Conservation (phyloP, 139 green algal species). For the Coelastrella sp. region DNA sequence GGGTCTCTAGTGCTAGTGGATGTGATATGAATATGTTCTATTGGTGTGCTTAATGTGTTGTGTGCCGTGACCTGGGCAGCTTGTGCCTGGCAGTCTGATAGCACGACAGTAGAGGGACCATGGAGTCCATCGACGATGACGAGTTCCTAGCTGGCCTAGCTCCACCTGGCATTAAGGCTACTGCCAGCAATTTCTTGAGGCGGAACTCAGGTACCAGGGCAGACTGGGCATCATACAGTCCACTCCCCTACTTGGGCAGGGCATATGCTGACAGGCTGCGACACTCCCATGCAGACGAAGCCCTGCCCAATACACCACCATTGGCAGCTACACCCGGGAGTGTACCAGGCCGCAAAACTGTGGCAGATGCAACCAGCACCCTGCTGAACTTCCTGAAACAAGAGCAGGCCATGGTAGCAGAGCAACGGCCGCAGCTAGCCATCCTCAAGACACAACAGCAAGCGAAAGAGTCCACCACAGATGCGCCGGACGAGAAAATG, state of each 20-base stretch:
- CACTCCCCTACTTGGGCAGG: neutral
- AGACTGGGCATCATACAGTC: too few species aligned
- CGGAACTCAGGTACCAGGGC: neutral
- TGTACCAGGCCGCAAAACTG: neutral
- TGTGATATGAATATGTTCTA: too few species aligned
- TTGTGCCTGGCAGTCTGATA: neutral
- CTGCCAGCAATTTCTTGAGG: too few species aligned
- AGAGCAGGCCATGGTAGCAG: neutral
- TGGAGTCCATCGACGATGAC: conserved; percentile 36
- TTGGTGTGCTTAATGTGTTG: too few species aligned
- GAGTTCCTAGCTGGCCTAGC: conserved; percentile 37
- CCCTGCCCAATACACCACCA: conserved; percentile 4
- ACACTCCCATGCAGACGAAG: neutral
- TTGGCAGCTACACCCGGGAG: neutral
- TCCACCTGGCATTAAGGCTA: neutral
- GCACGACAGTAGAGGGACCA: neutral
- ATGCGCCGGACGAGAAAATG: neutral
- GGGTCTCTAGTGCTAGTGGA: too few species aligned
- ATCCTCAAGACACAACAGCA: neutral
- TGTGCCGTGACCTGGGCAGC: too few species aligned
- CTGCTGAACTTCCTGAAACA: conserved; percentile 34
- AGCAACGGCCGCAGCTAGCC: neutral
- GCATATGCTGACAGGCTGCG: neutral
- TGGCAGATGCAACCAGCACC: conserved; percentile 21
- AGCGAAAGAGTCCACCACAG: neutral